Conservation (phyloP, 768 basidiomycete species). For the Psilocybe tampanensis region DNA sequence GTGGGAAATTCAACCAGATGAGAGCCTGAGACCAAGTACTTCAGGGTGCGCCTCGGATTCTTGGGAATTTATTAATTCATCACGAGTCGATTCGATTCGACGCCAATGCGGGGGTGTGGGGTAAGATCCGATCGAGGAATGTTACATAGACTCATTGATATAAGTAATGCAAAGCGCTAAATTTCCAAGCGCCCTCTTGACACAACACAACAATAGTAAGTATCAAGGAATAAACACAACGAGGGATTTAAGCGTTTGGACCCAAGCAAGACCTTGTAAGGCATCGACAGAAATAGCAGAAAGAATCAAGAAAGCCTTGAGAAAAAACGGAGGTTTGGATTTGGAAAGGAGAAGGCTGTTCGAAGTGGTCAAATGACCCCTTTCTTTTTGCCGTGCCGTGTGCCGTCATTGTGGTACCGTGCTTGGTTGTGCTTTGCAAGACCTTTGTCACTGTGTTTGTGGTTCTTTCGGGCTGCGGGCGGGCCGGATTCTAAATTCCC, state of each 20-base stretch:
- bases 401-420: not conserved
- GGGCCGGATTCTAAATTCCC: too few relatives aligned
- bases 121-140: constrained; percentile 20
- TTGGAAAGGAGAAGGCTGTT: constrained; percentile 1
- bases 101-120: constrained; percentile 27
- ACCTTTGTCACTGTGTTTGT: not conserved
- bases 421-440: not conserved
- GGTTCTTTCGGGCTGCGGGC: too few relatives aligned
- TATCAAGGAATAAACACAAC: not conserved
- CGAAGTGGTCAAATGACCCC: constrained; percentile 3
- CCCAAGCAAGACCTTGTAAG: too few relatives aligned
- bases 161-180: too few relatives aligned
- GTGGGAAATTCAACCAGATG: constrained; percentile 30
- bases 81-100: too few relatives aligned
- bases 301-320: not conserved
- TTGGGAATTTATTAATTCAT: too few relatives aligned
- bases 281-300: not conserved
- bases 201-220: too few relatives aligned
- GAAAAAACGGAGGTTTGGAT: not conserved
- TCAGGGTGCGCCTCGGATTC: constrained; percentile 17
- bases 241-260: not conserved
- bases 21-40: too few relatives aligned
- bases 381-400: too few relatives aligned
- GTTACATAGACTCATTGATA: too few relatives aligned
- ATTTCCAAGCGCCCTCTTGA: too few relatives aligned